These are phyloP conservation scores for Malassezia cuniculi DNA, from an alignment of 1,284 basidiomycete genomes.

Conservation along the genomic window DNA sequence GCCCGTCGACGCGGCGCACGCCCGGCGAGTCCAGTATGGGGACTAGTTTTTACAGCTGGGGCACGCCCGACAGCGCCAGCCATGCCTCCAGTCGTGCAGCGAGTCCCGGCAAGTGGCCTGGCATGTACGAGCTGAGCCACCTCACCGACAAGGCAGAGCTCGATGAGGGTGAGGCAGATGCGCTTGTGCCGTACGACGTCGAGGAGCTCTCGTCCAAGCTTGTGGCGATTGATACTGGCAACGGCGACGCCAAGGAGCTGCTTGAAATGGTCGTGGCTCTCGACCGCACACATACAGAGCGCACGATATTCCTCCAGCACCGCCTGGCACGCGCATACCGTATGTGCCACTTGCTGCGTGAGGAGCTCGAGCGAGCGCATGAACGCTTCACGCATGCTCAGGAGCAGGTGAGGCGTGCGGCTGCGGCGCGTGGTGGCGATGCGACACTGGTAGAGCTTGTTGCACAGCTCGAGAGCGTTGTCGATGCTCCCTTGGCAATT, in stretches of 20 bases:
- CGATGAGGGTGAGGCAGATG: slow-evolving; percentile 7
- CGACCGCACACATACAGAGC: slow-evolving; percentile 13
- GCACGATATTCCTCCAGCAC: slow-evolving; percentile 14
- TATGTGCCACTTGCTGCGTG: slow-evolving; percentile 5
- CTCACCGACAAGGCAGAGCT: slow-evolving; percentile 11
- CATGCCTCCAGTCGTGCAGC: too few relatives aligned
- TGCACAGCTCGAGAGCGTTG: too few relatives aligned
- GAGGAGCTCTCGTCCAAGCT: slow-evolving; percentile 10
- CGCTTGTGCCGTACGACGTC: slow-evolving; percentile 7
- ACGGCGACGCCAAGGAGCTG: slow-evolving; percentile 10
- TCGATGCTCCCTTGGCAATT: too few relatives aligned
- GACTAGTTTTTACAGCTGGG: slow-evolving; percentile 4
- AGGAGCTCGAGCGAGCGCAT: slow-evolving; percentile 3
- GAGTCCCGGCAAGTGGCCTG: slow-evolving; percentile 1
- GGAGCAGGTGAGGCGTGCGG: too few relatives aligned
- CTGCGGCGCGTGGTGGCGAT: too few relatives aligned
- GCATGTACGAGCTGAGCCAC: slow-evolving; percentile 12
- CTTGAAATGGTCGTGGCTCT: slow-evolving; percentile 11
- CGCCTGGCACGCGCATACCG: slow-evolving; percentile 13
- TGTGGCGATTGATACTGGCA: slow-evolving; percentile 3
- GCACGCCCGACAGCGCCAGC: slow-evolving; percentile 7
- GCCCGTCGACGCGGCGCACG: too few relatives aligned
- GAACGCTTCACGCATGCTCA: too few relatives aligned
- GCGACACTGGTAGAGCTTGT: too few relatives aligned
- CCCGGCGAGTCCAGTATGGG: too few relatives aligned